Conservation (phyloP, 1,284 basidiomycete species). For the Marasmius fiardii region DNA sequence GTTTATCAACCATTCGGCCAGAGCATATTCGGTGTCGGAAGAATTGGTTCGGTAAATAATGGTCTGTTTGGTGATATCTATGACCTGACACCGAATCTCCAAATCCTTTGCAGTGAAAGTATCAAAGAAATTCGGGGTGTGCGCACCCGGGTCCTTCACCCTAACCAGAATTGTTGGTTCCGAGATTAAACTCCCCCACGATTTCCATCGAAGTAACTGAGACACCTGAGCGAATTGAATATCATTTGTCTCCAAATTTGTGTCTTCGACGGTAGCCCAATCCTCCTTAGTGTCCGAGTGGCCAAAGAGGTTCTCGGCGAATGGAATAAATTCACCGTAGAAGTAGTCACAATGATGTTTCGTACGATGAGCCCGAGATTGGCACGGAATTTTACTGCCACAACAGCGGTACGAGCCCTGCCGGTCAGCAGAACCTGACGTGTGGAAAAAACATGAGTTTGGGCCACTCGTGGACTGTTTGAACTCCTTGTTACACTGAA, state of each 20-base stretch:
- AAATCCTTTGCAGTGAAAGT: slow-evolving; percentile 30
- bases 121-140: slow-evolving; percentile 28
- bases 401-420: slow-evolving; percentile 28
- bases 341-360: slow-evolving; percentile 35
- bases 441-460: slow-evolving; percentile 34
- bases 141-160: slow-evolving; percentile 26
- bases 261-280: slow-evolving; percentile 29
- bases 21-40: slow-evolving; percentile 27
- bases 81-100: slow-evolving; percentile 25
- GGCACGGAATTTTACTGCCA: slow-evolving; percentile 27
- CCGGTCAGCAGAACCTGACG: slow-evolving; percentile 29
- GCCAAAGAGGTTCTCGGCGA: slow-evolving; percentile 23
- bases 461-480: slow-evolving; percentile 30
- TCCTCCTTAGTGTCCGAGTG: slow-evolving; percentile 29
- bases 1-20: slow-evolving; percentile 31
- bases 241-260: slow-evolving; percentile 27
- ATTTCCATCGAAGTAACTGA: slow-evolving; percentile 28
- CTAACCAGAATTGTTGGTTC: slow-evolving; percentile 30
- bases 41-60: slow-evolving; percentile 29
- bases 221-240: slow-evolving; percentile 24
- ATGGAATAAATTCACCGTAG: slow-evolving; percentile 30
- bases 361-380: slow-evolving; percentile 27
- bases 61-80: slow-evolving; percentile 27
- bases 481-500: slow-evolving; percentile 34
- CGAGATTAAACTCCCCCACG: slow-evolving; percentile 24